Conservation (phyloP, 2,329 filamentous ascomycete species). For the Graphilbum sp. region DNA sequence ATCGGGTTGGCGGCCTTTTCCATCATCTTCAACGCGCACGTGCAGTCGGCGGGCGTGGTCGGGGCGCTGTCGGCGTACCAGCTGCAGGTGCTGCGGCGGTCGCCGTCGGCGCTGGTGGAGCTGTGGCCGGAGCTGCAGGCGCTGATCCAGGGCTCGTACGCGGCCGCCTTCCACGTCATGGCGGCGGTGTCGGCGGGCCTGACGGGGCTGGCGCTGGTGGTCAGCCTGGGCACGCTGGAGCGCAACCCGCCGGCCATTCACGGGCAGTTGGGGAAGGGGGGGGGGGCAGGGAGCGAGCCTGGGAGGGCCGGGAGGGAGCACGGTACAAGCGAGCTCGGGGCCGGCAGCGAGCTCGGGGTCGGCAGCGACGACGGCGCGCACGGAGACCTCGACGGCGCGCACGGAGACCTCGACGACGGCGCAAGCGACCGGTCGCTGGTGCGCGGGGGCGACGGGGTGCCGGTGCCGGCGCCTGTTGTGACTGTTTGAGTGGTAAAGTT, state of each 20-base stretch:
- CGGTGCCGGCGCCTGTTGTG: constrained; percentile 3
- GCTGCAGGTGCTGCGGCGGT: constrained; percentile 9
- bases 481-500: constrained; percentile 1
- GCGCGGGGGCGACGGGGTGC: not conserved
- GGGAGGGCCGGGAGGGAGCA: too few relatives aligned
- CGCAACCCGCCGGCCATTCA: constrained; percentile 10
- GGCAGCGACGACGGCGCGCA: too few relatives aligned
- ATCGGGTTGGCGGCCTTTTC: constrained; percentile 42
- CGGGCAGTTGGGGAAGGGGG: not conserved
- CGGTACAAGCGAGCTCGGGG: too few relatives aligned
- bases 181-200: constrained; percentile 8
- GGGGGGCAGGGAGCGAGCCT: too few relatives aligned
- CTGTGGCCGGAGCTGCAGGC: constrained; percentile 8
- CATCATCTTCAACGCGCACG: constrained; percentile 35
- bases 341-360: not conserved
- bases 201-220: constrained; percentile 5
- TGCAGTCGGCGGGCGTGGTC: constrained; percentile 12
- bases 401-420: constrained; percentile 4
- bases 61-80: constrained; percentile 6
- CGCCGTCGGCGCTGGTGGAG: constrained; percentile 9
- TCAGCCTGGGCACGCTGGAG: constrained; percentile 10
- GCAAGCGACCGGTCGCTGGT: constrained; percentile 8
- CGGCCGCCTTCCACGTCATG: constrained; percentile 9
- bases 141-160: constrained; percentile 7
- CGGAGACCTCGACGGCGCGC: too few relatives aligned